phyloP scores from a whole-genome alignment of 2,329 filamentous ascomycete genomes.

The Trichoderma gracile region DNA sequence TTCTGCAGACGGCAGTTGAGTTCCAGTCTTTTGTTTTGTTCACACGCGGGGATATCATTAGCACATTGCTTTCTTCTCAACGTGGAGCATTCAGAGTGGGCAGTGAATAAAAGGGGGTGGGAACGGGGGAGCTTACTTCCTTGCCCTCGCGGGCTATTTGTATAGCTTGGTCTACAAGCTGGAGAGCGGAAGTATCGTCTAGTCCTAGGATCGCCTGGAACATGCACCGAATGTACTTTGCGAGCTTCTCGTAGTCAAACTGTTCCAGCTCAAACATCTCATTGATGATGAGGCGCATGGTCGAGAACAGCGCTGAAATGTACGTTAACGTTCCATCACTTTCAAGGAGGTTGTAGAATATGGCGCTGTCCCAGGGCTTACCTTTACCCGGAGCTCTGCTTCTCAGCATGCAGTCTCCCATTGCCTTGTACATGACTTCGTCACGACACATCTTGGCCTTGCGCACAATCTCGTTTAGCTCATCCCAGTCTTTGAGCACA shows the following conservation, averaged over 20 bases:
- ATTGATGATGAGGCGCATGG: slow-evolving; percentile 69
- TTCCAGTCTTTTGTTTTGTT: slow-evolving; percentile 37
- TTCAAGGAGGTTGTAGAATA: not conserved
- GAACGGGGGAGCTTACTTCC: slow-evolving; percentile 41
- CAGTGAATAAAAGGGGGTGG: not conserved
- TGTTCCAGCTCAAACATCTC: slow-evolving; percentile 59
- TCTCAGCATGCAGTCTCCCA: slow-evolving; percentile 65
- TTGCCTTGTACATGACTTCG: slow-evolving; percentile 56
- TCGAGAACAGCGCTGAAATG: slow-evolving; percentile 50
- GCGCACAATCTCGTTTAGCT: slow-evolving; percentile 61
- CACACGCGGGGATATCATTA: not conserved
- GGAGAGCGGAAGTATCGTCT: slow-evolving; percentile 57
- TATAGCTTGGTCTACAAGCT: slow-evolving; percentile 64
- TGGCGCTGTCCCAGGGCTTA: slow-evolving; percentile 33
- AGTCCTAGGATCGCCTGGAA: slow-evolving; percentile 66
- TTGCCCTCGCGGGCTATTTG: slow-evolving; percentile 53
- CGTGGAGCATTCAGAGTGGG: too few species aligned
- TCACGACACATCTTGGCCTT: slow-evolving; percentile 49
- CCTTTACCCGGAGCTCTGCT: slow-evolving; percentile 54
- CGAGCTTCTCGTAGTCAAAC: slow-evolving; percentile 61
- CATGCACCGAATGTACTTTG: slow-evolving; percentile 77
- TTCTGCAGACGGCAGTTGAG: slow-evolving; percentile 64
- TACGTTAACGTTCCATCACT: slow-evolving; percentile 1
- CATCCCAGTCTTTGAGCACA: slow-evolving; percentile 66
- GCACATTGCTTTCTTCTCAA: too few species aligned